Percentiles rank a stretch among this genome's conserved stretches.
These are phyloP conservation scores for Cordyceps tenuipes DNA, from an alignment of 2,329 filamentous ascomycete species.

Conservation along the genomic window DNA sequence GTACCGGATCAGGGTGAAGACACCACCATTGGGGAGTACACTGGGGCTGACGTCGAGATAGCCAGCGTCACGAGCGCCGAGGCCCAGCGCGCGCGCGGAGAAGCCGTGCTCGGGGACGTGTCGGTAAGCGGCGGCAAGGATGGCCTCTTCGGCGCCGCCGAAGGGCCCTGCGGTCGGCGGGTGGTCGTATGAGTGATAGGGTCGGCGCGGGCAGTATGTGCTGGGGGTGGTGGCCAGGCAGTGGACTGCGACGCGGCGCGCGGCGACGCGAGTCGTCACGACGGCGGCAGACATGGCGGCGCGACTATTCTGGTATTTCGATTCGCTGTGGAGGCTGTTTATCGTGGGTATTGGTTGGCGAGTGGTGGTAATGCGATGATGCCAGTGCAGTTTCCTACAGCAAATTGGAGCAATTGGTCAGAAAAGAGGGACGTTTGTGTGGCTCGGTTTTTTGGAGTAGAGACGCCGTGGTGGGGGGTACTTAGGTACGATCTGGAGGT, in stretches of 20 bases:
- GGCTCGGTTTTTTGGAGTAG: neutral
- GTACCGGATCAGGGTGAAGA: slow-evolving; percentile 74
- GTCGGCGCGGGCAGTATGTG: slow-evolving; percentile 1
- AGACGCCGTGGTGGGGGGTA: neutral
- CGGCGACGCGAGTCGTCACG: neutral
- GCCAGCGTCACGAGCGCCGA: slow-evolving; percentile 75
- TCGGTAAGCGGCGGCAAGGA: slow-evolving; percentile 70
- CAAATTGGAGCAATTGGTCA: no score
- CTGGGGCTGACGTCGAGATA: slow-evolving; percentile 82
- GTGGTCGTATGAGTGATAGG: slow-evolving; percentile 70
- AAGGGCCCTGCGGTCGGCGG: slow-evolving; percentile 50
- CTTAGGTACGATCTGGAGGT: neutral
- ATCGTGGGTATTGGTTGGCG: no score
- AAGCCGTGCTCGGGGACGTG: slow-evolving; percentile 82
- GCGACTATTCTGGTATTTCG: neutral
- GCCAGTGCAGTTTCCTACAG: no score
- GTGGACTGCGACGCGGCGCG: neutral
- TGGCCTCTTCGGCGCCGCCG: slow-evolving; percentile 59
- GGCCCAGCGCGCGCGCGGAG: slow-evolving; percentile 60
- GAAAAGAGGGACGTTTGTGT: neutral
- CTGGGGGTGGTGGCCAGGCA: neutral
- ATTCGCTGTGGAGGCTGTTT: neutral
- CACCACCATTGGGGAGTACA: slow-evolving; percentile 67
- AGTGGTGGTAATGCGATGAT: neutral
- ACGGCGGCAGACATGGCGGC: neutral